A percentile compares a stretch with the other conserved stretches of the same genome.
Conservation (phyloP, 1,284 basidiomycete genomes). For the Moesziomyces sp. region DNA sequence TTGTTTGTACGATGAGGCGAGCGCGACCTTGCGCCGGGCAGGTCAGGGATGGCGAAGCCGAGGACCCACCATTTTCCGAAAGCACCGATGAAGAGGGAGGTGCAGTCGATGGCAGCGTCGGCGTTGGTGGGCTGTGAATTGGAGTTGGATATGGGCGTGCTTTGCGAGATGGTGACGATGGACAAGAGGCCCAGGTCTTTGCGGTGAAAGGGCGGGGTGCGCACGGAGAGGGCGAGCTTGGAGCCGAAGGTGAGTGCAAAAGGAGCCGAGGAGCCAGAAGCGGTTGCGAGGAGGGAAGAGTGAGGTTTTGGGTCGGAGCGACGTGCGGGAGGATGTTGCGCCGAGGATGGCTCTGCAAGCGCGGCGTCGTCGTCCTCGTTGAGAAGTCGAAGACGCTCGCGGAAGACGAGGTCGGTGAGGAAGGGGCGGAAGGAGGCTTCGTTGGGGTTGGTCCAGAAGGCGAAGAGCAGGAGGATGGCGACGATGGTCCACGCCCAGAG, state of each 20-base stretch:
- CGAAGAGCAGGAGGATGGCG: slow-evolving; percentile 68
- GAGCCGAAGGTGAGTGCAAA: slow-evolving; percentile 77
- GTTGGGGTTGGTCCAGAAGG: slow-evolving; percentile 90
- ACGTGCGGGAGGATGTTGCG: slow-evolving; percentile 2
- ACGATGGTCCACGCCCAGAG: slow-evolving; percentile 53
- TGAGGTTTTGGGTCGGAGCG: slow-evolving; percentile 23
- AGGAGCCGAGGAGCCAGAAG: slow-evolving; percentile 41
- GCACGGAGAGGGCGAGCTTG: slow-evolving; percentile 79
- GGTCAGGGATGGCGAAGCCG: slow-evolving; percentile 69
- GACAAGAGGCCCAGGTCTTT: slow-evolving; percentile 86
- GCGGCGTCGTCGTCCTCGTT: slow-evolving; percentile 29
- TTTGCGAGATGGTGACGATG: slow-evolving; percentile 74
- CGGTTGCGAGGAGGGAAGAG: slow-evolving; percentile 25
- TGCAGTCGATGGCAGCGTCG: slow-evolving; percentile 62
- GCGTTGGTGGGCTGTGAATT: slow-evolving; percentile 15
- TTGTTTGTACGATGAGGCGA: slow-evolving; percentile 73
- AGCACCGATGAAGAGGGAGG: slow-evolving; percentile 85
- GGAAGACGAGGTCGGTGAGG: slow-evolving; percentile 93
- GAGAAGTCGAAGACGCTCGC: slow-evolving; percentile 87
- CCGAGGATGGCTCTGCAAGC: slow-evolving; percentile 1
- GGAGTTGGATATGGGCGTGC: slow-evolving; percentile 26
- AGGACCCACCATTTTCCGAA: slow-evolving; percentile 89
- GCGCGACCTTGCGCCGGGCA: slow-evolving; percentile 70
- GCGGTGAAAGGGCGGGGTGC: slow-evolving; percentile 90
- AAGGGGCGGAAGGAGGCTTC: slow-evolving; percentile 91